These are phyloP conservation scores for Stagonosporopsis cucurbitacearum DNA, from an alignment of 2,329 filamentous ascomycete species.

Conservation along the genomic window DNA sequence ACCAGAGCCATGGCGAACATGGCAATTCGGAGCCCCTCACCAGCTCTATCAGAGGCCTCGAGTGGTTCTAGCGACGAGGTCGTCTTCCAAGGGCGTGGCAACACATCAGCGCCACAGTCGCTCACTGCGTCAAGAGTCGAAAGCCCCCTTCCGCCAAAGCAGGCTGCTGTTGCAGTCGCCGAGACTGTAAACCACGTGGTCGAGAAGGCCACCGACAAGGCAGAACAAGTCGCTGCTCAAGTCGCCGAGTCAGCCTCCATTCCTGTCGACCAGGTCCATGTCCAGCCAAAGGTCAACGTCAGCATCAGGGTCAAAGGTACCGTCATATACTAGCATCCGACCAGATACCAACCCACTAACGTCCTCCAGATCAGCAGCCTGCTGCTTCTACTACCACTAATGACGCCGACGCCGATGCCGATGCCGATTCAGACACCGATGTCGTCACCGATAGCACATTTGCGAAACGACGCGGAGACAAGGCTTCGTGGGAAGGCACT, in stretches of 20 bases:
- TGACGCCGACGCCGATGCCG: background rate
- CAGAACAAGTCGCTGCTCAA: slow-evolving; percentile 1
- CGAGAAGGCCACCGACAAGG: slow-evolving; percentile 2
- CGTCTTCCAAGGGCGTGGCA: slow-evolving; percentile 43
- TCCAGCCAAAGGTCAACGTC: slow-evolving; percentile 13
- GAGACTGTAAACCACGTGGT: background rate
- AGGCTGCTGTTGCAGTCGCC: background rate
- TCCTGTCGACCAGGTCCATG: slow-evolving; percentile 7
- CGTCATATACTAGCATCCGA: background rate
- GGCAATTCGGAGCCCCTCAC: slow-evolving; percentile 49
- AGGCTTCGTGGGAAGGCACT: slow-evolving; percentile 39
- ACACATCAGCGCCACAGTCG: slow-evolving; percentile 11
- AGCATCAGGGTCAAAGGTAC: slow-evolving; percentile 20
- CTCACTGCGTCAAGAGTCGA: slow-evolving; percentile 10
- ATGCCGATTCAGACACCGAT: slow-evolving; percentile 18
- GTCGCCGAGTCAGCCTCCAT: slow-evolving; percentile 6
- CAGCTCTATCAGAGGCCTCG: slow-evolving; percentile 31
- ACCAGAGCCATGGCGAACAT: slow-evolving; percentile 39
- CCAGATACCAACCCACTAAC: background rate
- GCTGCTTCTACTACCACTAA: background rate
- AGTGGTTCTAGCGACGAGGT: slow-evolving; percentile 66
- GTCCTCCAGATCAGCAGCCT: slow-evolving; percentile 3
- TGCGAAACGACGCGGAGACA: slow-evolving; percentile 34
- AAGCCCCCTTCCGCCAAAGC: slow-evolving; percentile 9
- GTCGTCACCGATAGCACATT: slow-evolving; percentile 33